Evolutionary conservation across 2,329 filamentous ascomycete species (phyloP), one percentile per base, ranked within the genome.

Genomic region (Pseudocercospora pini-densiflorae): DNA sequence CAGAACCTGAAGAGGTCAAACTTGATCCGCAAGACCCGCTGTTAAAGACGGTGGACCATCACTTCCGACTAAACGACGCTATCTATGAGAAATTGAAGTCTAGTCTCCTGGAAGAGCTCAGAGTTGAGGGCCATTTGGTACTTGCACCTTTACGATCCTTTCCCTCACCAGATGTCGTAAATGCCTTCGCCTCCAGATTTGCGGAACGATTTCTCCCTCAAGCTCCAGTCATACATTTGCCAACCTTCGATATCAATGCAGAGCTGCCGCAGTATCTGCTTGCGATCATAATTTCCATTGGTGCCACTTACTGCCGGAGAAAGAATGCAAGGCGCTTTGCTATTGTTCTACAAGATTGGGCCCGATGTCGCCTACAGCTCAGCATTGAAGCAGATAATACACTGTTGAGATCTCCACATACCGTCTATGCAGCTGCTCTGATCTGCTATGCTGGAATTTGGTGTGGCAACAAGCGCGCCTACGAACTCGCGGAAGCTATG

Each of bases 381-480:
- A 24, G 55, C 36, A 43, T 59, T 24, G 55, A 59, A 40, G 31
- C 36, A 23, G 27, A 59, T 1, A 59, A 59, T 16, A 24, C 55
- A n/a, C n/a, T 59, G 1, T 43, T 59, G 21, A 36, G 55, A 36
- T 59, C 55, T 12, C 36, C 55, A 7, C 33, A 14, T 1, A 59
- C 55, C 1, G 19, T 59, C 16, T 59, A 59, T 19, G 55, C 55
- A 36, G 55, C 55, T 5, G 55, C 29, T 40, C n/a, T 59, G 19
- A 59, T 59, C 3, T 59, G 55, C 29, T 59, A 59, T 21, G 31
- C 55, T 10, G 55, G 55, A 10, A 19, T 59, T n/a, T 59, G 55
- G 55, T 59, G 55, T 27, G 55, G 55, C 10, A 59, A 59, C 19
- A 59, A 59, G 31, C 55, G 55, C 55, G 29, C 55, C 10, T 43